Evolutionary conservation across 2,329 filamentous ascomycete species (phyloP).

Genomic region (Fusarium sp.): DNA sequence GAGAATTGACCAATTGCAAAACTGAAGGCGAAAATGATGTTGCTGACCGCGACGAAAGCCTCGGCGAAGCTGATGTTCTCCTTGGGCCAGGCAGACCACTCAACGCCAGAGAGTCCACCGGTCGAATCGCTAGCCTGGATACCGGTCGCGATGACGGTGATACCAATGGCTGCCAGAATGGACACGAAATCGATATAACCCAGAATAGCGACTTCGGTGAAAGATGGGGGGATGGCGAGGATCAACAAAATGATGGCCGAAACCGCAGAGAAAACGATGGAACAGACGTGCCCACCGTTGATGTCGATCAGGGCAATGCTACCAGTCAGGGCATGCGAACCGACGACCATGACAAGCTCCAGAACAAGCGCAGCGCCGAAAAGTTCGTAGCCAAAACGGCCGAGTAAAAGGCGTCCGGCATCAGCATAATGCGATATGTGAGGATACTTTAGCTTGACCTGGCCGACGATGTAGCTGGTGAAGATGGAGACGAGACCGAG

Average conservation of each 20-base stretch:
- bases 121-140: slow-evolving; percentile 55
- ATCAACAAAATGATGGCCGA: slow-evolving; percentile 62
- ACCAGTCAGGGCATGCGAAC: slow-evolving; percentile 80
- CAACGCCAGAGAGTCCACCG: slow-evolving; percentile 52
- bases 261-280: slow-evolving; percentile 58
- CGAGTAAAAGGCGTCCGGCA: slow-evolving; percentile 70
- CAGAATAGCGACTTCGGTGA: slow-evolving; percentile 52
- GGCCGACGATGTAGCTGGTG: slow-evolving; percentile 62
- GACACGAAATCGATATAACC: slow-evolving; percentile 67
- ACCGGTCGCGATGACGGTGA: slow-evolving; percentile 76
- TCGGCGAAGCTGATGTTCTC: slow-evolving; percentile 63
- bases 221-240: slow-evolving; percentile 63
- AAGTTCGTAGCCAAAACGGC: slow-evolving; percentile 72
- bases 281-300: slow-evolving; percentile 64
- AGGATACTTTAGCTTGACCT: slow-evolving; percentile 66
- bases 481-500: slow-evolving; percentile 64
- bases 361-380: slow-evolving; percentile 73
- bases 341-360: slow-evolving; percentile 79
- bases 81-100: slow-evolving; percentile 63
- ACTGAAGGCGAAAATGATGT: slow-evolving; percentile 62
- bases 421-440: slow-evolving; percentile 60
- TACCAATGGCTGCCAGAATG: slow-evolving; percentile 68
- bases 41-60: slow-evolving; percentile 73
- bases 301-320: slow-evolving; percentile 77
- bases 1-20: slow-evolving; percentile 44